These are phyloP conservation scores for Dioscorea cayenensis DNA, from an alignment of 116 monocot species.

Conservation along the genomic window DNA sequence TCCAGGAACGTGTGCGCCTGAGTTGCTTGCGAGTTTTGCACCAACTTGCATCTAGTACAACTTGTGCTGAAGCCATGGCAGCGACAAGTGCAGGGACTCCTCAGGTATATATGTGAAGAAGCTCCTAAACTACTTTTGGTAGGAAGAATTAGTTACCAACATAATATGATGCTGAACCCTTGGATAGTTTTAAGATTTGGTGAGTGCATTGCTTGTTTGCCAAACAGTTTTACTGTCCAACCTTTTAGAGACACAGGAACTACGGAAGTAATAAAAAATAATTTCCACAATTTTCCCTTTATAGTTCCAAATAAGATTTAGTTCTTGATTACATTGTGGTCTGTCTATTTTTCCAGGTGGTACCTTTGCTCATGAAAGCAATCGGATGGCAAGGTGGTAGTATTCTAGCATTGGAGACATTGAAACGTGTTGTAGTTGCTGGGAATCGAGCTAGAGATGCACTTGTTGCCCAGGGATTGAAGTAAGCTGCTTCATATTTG, in stretches of 20 bases:
- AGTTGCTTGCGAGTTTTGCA: conserved; percentile 91
- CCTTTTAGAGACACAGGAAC: too few relatives aligned
- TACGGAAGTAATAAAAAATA: too few relatives aligned
- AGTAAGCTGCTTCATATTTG: conserved; percentile 41
- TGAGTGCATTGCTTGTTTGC: too few relatives aligned
- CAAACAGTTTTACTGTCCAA: too few relatives aligned
- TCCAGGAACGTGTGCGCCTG: conserved; percentile 89
- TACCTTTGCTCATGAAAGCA: conserved; percentile 98
- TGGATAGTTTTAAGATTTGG: too few relatives aligned
- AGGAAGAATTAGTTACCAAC: neutral
- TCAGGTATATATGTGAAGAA: conserved; percentile 63
- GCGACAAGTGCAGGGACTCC: conserved; percentile 90
- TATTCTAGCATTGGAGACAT: conserved; percentile 90
- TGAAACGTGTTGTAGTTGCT: conserved; percentile 97
- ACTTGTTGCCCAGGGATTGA: conserved; percentile 96
- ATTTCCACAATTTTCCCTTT: too few relatives aligned
- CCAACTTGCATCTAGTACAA: conserved; percentile 96
- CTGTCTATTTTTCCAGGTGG: conserved; percentile 51
- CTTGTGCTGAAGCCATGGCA: conserved; percentile 99
- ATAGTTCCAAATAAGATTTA: too few relatives aligned
- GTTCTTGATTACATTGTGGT: neutral
- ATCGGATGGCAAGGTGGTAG: conserved; percentile 99
- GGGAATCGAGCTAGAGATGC: conserved; percentile 99
- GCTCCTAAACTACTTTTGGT: neutral
- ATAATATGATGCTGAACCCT: too few relatives aligned